A percentile compares a stretch with the other conserved stretches of the same genome.
Evolutionary conservation across 23 red algal species (phyloP).

Genomic region (Gracilaria caudata): DNA sequence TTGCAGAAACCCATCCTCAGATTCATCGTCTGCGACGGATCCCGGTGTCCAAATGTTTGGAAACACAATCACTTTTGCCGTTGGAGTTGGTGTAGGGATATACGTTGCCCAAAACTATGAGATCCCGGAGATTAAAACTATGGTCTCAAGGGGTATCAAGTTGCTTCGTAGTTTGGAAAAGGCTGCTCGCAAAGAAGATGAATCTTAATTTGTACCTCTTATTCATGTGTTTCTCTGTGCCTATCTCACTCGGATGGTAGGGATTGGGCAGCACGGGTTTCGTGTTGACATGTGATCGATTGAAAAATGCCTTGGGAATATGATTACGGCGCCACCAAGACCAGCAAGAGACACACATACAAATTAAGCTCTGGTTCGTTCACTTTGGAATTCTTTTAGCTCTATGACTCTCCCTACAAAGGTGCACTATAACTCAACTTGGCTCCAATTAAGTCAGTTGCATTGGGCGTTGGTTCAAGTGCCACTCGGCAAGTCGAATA

Average conservation of each 20-base stretch:
- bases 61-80: slow-evolving; percentile 64
- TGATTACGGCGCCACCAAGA: not conserved
- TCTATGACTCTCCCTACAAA: not conserved
- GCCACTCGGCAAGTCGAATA: not conserved
- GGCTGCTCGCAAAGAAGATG: slow-evolving; percentile 64
- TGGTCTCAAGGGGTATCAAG: slow-evolving; percentile 57
- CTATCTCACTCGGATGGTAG: not conserved
- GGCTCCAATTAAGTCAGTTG: not conserved
- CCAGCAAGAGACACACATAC: not conserved
- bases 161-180: slow-evolving; percentile 58
- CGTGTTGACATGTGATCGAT: not conserved
- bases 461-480: slow-evolving; percentile 8
- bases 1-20: not conserved
- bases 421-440: not conserved
- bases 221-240: not conserved
- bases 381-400: not conserved
- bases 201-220: not conserved
- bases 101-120: slow-evolving; percentile 82
- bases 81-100: slow-evolving; percentile 67
- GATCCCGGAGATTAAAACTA: slow-evolving; percentile 70
- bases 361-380: not conserved
- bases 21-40: not conserved
- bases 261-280: not conserved
- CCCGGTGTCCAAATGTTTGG: slow-evolving; percentile 34
- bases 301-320: not conserved